Conservation (phyloP, 305 asterid genomes). For the Fraxinus xanthoxyloides region DNA sequence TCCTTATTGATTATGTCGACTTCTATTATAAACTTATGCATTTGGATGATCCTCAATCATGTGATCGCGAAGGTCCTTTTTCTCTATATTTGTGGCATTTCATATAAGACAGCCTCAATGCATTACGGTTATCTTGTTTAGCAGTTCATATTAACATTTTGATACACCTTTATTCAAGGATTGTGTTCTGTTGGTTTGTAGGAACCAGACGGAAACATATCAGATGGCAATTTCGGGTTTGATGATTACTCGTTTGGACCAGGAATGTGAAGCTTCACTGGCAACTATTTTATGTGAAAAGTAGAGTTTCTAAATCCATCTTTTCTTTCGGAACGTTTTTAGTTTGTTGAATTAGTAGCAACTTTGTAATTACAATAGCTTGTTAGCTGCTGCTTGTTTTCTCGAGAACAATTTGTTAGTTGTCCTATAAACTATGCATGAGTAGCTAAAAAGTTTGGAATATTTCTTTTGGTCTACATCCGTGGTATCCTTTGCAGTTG, state of each 20-base stretch:
- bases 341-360: not conserved
- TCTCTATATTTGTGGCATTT: not conserved
- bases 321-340: not conserved
- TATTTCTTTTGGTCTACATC: not conserved
- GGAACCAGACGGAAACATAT: constrained; percentile 55
- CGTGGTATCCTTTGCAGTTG: not conserved
- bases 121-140: not conserved
- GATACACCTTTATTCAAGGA: not conserved
- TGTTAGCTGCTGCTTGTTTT: not conserved
- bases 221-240: constrained; percentile 46
- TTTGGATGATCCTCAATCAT: not conserved
- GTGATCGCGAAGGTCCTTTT: not conserved
- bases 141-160: not conserved
- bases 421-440: not conserved
- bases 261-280: constrained; percentile 32
- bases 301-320: constrained; percentile 11
- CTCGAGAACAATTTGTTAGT: not conserved
- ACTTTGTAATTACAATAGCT: not conserved
- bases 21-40: not conserved
- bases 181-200: constrained; percentile 31
- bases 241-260: constrained; percentile 52
- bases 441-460: not conserved
- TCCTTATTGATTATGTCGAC: not conserved
- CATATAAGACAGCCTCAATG: not conserved
- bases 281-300: constrained; percentile 7